Evolutionary conservation across 2,329 filamentous ascomycete genomes (phyloP).

Genomic region (Emergomyces orientalis): DNA sequence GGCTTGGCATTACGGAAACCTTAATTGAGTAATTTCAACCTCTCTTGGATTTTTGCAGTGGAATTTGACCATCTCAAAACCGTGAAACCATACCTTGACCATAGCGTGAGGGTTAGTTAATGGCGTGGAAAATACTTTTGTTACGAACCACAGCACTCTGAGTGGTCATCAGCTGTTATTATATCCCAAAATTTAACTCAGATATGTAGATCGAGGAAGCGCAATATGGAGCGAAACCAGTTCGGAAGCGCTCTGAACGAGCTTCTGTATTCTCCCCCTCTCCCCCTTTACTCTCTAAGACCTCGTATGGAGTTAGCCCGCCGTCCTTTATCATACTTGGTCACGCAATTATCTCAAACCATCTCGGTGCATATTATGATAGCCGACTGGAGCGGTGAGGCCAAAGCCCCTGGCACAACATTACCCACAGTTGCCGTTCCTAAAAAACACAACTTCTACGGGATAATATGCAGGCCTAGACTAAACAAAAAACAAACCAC

Average conservation of each 20-base stretch:
- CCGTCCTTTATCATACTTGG: neutral
- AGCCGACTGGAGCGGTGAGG: constrained; percentile 43
- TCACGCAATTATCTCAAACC: neutral
- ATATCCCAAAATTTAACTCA: too few species aligned
- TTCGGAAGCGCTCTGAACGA: neutral
- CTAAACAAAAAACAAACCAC: too few species aligned
- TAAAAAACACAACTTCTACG: constrained; percentile 57
- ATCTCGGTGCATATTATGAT: neutral
- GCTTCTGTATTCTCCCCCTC: neutral
- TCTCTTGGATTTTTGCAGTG: neutral
- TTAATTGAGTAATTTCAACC: neutral
- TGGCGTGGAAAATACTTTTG: too few species aligned
- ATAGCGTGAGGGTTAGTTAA: too few species aligned
- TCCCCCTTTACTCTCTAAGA: neutral
- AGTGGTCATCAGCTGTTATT: too few species aligned
- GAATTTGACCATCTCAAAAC: neutral
- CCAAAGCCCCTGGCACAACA: constrained; percentile 52
- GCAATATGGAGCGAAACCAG: neutral
- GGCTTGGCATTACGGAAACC: neutral
- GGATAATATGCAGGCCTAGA: constrained; percentile 40
- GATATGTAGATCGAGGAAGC: neutral
- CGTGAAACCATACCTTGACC: too few species aligned
- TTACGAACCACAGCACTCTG: too few species aligned
- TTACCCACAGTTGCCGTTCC: constrained; percentile 57
- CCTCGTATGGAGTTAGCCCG: neutral